These are phyloP conservation scores for Fusarium domesticum DNA, from an alignment of 2,329 filamentous ascomycete genomes.

Conservation along the genomic window DNA sequence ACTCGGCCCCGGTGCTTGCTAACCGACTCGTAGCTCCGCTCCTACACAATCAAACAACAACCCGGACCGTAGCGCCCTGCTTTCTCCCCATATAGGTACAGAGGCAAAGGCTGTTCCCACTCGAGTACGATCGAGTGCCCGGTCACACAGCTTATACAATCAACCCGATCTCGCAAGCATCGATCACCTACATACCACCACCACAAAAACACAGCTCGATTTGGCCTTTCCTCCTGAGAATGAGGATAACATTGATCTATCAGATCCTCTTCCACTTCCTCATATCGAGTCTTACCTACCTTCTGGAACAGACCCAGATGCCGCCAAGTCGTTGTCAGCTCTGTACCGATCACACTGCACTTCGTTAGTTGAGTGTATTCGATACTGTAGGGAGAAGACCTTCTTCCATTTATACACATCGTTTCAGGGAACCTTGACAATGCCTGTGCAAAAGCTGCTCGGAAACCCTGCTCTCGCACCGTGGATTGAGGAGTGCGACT, in stretches of 20 bases:
- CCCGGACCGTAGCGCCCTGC: slow-evolving; percentile 25
- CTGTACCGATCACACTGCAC: slow-evolving; percentile 94
- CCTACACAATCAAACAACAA: slow-evolving; percentile 33
- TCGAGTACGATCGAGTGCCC: slow-evolving; percentile 14
- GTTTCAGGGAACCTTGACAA: slow-evolving; percentile 93
- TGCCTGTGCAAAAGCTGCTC: slow-evolving; percentile 92
- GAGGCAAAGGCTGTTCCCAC: slow-evolving; percentile 14
- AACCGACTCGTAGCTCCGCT: slow-evolving; percentile 31
- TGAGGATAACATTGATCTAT: slow-evolving; percentile 52
- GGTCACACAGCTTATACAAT: slow-evolving; percentile 54
- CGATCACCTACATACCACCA: slow-evolving; percentile 56
- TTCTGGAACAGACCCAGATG: slow-evolving; percentile 76
- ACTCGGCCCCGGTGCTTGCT: slow-evolving; percentile 12
- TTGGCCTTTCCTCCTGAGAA: slow-evolving; percentile 60
- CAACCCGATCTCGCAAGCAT: slow-evolving; percentile 54
- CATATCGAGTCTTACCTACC: slow-evolving; percentile 80
- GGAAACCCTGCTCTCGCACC: slow-evolving; percentile 74
- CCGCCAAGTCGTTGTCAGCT: slow-evolving; percentile 79
- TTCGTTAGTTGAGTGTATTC: slow-evolving; percentile 89
- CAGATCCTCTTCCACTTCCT: slow-evolving; percentile 76
- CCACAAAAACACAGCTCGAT: slow-evolving; percentile 55
- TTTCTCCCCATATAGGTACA: slow-evolving; percentile 31
- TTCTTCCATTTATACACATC: slow-evolving; percentile 94
- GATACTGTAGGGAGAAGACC: slow-evolving; percentile 94
- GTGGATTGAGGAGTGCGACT: slow-evolving; percentile 96